Percentiles rank a stretch among this genome's conserved stretches.
These are phyloP conservation scores for Rozella allomycis DNA, from an alignment of 371 early-diverging fungal genomes.

Conservation along the genomic window DNA sequence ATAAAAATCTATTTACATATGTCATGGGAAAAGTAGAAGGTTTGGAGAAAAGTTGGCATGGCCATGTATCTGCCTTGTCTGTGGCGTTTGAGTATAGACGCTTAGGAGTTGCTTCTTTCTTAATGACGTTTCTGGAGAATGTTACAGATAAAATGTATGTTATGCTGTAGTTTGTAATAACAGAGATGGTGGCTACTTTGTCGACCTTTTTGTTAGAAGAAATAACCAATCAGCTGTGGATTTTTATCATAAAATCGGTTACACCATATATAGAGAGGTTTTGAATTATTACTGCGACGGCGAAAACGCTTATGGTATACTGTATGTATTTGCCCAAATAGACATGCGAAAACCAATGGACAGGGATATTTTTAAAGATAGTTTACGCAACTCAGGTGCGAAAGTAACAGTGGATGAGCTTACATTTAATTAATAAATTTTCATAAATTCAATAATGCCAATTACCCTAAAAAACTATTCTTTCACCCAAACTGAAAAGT, in stretches of 20 bases:
- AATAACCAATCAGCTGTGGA: conserved; percentile 81
- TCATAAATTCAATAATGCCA: too few species aligned
- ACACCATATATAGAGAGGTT: conserved; percentile 73
- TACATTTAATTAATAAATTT: too few species aligned
- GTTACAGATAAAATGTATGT: conserved; percentile 60
- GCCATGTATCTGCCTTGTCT: conserved; percentile 94
- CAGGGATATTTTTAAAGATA: conserved; percentile 43
- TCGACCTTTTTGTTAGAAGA: conserved; percentile 90
- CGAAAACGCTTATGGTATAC: conserved; percentile 69
- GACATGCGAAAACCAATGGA: conserved; percentile 74
- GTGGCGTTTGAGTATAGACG: conserved; percentile 89
- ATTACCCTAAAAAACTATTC: too few species aligned
- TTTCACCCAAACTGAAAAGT: too few species aligned
- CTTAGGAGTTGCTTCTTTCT: conserved; percentile 61
- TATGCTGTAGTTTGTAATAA: background rate
- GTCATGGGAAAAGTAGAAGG: conserved; percentile 94
- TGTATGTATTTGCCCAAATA: conserved; percentile 5
- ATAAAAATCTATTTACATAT: background rate
- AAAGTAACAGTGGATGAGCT: too few species aligned
- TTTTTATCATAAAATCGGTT: conserved; percentile 90
- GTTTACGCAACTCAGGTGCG: too few species aligned
- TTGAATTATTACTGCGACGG: conserved; percentile 59
- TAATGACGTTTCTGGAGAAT: conserved; percentile 81
- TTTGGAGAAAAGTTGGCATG: conserved; percentile 72
- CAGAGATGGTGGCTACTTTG: conserved; percentile 75